Evolutionary conservation across 2,329 filamentous ascomycete genomes (phyloP), one percentile per base, ranked within the genome.

Genomic region (Colletotrichum truncatum): DNA sequence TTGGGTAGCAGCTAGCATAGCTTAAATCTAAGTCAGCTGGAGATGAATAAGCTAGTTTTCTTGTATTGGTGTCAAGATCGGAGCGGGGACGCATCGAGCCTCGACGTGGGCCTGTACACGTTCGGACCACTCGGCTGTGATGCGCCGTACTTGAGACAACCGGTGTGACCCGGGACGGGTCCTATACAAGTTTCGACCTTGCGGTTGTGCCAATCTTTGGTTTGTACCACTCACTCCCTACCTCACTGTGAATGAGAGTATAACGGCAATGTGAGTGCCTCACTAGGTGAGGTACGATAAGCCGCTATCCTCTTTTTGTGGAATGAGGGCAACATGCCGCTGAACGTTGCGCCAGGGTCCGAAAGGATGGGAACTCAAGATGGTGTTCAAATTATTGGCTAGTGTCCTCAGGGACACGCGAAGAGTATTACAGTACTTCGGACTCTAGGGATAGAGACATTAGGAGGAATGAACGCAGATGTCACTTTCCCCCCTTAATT

Each of bases 401-500:
- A n/a, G n/a, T n/a, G n/a, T n/a, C n/a, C 36, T 39, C 36, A 39
- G 4, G n/a, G 23, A 26, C 25, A 14, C 25, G 18, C 25, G 9
- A 48, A n/a, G 23, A n/a, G n/a, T n/a, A n/a, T n/a, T n/a, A n/a
- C n/a, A n/a, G n/a, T n/a, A n/a, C n/a, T n/a, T 25, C 32, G 7
- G 43, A 14, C 14, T 54, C 34, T 38, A 16, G 41, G 59, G 39
- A 62, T 36, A 16, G 46, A 39, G 23, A 16, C 8, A 21, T 38
- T 38, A 34, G 16, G 30, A 57, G 46, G 32, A 63, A 46, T 57
- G 26, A 30, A 43, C 48, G 53, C 26, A 58, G 52, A 43, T 48
- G 32, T n/a, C n/a, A n/a, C n/a, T 36, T 34, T 39, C 34, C 25
- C 53, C 52, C 59, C 52, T 43, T 63, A 53, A 63, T 18, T 41